These are phyloP conservation scores for Psilocybe azurescens DNA, from an alignment of 768 basidiomycete species.

Conservation along the genomic window DNA sequence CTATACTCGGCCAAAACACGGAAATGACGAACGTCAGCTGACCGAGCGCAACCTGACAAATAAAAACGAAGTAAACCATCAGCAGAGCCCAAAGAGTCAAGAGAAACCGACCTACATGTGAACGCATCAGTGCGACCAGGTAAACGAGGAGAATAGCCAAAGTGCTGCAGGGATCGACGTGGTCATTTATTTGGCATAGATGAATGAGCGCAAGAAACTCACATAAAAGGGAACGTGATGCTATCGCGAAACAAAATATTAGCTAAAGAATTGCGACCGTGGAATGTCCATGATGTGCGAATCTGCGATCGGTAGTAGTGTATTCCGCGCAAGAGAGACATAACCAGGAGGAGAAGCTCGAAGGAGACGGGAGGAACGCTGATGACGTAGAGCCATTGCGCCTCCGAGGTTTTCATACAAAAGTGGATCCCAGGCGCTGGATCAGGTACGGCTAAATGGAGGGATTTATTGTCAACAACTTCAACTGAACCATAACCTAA, in stretches of 20 bases:
- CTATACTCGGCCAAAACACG: slow-evolving; percentile 1
- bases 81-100: neutral
- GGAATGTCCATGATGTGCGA: neutral
- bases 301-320: slow-evolving; percentile 6
- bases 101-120: neutral
- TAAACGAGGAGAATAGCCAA: slow-evolving; percentile 1
- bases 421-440: neutral
- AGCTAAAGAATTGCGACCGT: slow-evolving; percentile 2
- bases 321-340: slow-evolving; percentile 13
- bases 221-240: slow-evolving; percentile 21
- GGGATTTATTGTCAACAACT: neutral
- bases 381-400: slow-evolving; percentile 13
- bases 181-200: neutral
- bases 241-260: slow-evolving; percentile 19
- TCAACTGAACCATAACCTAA: neutral
- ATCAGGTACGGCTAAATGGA: neutral
- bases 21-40: slow-evolving; percentile 9
- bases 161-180: neutral
- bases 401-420: slow-evolving; percentile 3
- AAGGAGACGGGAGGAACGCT: slow-evolving; percentile 14
- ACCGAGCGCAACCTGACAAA: slow-evolving; percentile 4
- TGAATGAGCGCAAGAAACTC: neutral
- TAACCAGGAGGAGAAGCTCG: slow-evolving; percentile 9
- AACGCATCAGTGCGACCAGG: neutral
- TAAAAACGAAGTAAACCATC: neutral